phyloP scores from a whole-genome alignment of 2,329 filamentous ascomycete species.

The Beauveria sp. region DNA sequence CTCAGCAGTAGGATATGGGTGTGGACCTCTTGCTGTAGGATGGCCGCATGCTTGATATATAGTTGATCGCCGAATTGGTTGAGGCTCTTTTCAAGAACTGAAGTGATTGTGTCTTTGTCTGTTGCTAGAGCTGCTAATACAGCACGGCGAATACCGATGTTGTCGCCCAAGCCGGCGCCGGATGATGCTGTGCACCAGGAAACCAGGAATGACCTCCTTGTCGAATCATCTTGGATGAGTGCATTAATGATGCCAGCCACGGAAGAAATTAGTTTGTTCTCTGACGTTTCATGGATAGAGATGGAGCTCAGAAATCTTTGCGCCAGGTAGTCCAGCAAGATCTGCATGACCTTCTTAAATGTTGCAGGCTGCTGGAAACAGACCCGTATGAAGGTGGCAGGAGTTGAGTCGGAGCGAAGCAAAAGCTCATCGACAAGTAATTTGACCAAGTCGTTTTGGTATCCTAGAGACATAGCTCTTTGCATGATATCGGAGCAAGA shows the following conservation, averaged over 20 bases:
- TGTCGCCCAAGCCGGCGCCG: conserved; percentile 57
- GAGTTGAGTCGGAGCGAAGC: conserved; percentile 19
- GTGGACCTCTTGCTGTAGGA: conserved; percentile 83
- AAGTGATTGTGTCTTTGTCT: conserved; percentile 42
- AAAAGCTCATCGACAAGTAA: conserved; percentile 29
- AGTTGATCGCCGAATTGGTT: conserved; percentile 75
- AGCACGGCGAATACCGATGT: conserved; percentile 59
- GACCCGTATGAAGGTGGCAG: conserved; percentile 21
- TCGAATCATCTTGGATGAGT: conserved; percentile 39
- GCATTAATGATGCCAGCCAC: conserved; percentile 48
- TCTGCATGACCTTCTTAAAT: conserved; percentile 20
- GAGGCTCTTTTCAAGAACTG: conserved; percentile 60
- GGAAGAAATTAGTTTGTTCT: conserved; percentile 42
- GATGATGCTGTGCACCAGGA: conserved; percentile 59
- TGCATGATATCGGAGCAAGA: conserved; percentile 42
- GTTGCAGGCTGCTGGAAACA: conserved; percentile 21
- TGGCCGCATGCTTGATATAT: conserved; percentile 76
- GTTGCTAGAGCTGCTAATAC: conserved; percentile 50
- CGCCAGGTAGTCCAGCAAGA: conserved; percentile 34
- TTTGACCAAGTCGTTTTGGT: conserved; percentile 43
- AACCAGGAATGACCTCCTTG: conserved; percentile 46
- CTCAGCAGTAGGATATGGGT: conserved; percentile 70
- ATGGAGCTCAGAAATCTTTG: conserved; percentile 33
- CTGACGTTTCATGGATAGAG: conserved; percentile 22
- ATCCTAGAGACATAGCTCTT: conserved; percentile 62